These are phyloP conservation scores for Macrocybe gigantea DNA, from an alignment of 768 basidiomycete species.

Conservation along the genomic window DNA sequence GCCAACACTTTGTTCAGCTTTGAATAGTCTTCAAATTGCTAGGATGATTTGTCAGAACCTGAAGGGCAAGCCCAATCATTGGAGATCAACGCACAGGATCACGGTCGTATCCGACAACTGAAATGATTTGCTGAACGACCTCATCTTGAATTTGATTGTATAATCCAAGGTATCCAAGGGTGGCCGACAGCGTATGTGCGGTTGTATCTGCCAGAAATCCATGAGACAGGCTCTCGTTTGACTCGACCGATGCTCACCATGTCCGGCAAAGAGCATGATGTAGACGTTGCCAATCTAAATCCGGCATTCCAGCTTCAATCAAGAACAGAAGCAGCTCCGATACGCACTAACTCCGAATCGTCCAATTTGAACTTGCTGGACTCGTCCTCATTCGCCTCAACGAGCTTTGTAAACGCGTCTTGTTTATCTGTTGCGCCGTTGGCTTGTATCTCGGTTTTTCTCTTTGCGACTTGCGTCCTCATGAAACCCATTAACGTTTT, in stretches of 20 bases:
- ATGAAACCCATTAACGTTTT: slow-evolving; percentile 29
- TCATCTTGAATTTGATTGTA: slow-evolving; percentile 38
- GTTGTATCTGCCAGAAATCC: slow-evolving; percentile 30
- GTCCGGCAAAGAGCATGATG: slow-evolving; percentile 50
- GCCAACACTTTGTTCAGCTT: slow-evolving; percentile 37
- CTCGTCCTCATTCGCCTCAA: slow-evolving; percentile 41
- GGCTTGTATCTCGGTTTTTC: slow-evolving; percentile 23
- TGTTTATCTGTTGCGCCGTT: slow-evolving; percentile 6
- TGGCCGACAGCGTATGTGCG: slow-evolving; percentile 35
- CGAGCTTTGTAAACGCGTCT: slow-evolving; percentile 37
- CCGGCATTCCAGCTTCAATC: neutral
- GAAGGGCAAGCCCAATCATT: neutral
- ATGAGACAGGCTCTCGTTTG: neutral
- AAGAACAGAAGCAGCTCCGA: neutral
- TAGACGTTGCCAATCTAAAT: slow-evolving; percentile 48
- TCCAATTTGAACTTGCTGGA: slow-evolving; percentile 30
- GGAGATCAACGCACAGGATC: slow-evolving; percentile 24
- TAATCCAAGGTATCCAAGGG: slow-evolving; percentile 36
- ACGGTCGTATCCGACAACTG: slow-evolving; percentile 24
- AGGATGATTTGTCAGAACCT: neutral
- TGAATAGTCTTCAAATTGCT: slow-evolving; percentile 35
- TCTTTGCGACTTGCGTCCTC: slow-evolving; percentile 27
- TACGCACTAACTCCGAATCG: slow-evolving; percentile 33
- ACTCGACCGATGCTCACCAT: slow-evolving; percentile 28
- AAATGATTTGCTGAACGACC: slow-evolving; percentile 30